Percentiles rank a stretch among this genome's conserved stretches.
phyloP scores from a whole-genome alignment of 2,329 filamentous ascomycete genomes.

The Fusarium sulawesiense region DNA sequence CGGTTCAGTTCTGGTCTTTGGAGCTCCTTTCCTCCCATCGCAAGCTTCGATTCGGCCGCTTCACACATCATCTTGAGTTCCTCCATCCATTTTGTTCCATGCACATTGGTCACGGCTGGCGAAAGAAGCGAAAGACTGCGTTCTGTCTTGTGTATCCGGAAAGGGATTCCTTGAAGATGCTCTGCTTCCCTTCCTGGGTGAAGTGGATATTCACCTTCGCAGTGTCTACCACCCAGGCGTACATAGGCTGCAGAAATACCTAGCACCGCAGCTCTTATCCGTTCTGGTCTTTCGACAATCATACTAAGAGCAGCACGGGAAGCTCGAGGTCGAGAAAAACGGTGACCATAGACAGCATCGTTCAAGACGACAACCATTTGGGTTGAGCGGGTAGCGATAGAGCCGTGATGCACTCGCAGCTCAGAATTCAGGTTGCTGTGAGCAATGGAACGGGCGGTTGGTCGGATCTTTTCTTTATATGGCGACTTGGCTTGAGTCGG shows the following conservation, averaged over 20 bases:
- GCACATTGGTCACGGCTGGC: constrained; percentile 86
- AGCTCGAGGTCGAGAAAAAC: constrained; percentile 85
- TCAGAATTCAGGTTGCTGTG: constrained; percentile 77
- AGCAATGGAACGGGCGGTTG: constrained; percentile 69
- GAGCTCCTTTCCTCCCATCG: constrained; percentile 81
- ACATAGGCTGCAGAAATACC: constrained; percentile 91
- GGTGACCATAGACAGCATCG: constrained; percentile 94
- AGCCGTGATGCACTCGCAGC: constrained; percentile 69
- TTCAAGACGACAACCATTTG: constrained; percentile 88
- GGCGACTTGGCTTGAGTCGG: constrained; percentile 56
- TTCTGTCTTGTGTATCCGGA: constrained; percentile 84
- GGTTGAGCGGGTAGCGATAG: constrained; percentile 54
- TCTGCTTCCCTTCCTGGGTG: constrained; percentile 69
- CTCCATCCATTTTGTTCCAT: constrained; percentile 93
- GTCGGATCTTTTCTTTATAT: constrained; percentile 51
- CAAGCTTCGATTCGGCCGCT: constrained; percentile 80
- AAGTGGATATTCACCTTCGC: constrained; percentile 75
- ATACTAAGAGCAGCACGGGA: constrained; percentile 76
- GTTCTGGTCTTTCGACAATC: constrained; percentile 94
- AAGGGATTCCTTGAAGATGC: constrained; percentile 73
- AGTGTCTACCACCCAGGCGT: constrained; percentile 83
- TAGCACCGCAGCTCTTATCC: constrained; percentile 84
- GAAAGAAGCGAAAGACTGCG: constrained; percentile 78
- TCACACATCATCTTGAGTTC: constrained; percentile 89
- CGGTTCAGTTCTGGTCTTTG: constrained; percentile 73